A percentile compares a stretch with the other conserved stretches of the same genome.
phyloP scores from a whole-genome alignment of 176 grass and related monocot species.

The Hsuehochloa calcarea region DNA sequence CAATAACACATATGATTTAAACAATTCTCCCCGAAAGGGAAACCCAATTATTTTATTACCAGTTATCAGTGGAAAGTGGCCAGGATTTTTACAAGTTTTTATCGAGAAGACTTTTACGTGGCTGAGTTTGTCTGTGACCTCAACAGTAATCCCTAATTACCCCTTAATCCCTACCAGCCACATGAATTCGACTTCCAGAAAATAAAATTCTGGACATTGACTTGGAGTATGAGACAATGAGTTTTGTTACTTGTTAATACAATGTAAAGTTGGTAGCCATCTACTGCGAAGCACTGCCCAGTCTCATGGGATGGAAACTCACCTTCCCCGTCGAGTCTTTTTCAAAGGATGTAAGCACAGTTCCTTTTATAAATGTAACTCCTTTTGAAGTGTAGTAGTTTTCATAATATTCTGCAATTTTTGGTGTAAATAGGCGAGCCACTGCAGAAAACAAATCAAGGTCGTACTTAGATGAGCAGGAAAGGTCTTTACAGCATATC shows the following conservation, averaged over 20 bases:
- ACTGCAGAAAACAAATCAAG: constrained; percentile 33
- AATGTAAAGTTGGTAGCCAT: not conserved
- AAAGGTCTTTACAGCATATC: no score
- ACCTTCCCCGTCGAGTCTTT: constrained; percentile 48
- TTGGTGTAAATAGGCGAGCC: constrained; percentile 66
- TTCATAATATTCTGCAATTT: constrained; percentile 79
- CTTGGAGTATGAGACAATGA: not conserved
- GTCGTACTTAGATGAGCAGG: not conserved
- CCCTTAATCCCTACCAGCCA: not conserved
- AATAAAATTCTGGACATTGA: not conserved
- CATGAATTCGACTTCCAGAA: not conserved
- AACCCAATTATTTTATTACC: not conserved
- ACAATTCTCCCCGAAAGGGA: not conserved
- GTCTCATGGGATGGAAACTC: not conserved
- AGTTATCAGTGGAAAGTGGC: not conserved
- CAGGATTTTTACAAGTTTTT: not conserved
- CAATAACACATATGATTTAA: not conserved
- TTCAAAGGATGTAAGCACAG: constrained; percentile 50
- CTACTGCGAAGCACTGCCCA: not conserved
- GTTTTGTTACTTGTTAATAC: not conserved
- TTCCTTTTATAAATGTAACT: constrained; percentile 69
- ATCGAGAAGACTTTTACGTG: not conserved
- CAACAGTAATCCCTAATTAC: constrained; percentile 11
- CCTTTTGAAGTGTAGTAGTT: constrained; percentile 70
- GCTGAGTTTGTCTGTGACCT: not conserved